Percentiles rank a stretch among this genome's conserved stretches.
Conservation (phyloP, 2,329 filamentous ascomycete genomes). For the Fusarium goolgardi region DNA sequence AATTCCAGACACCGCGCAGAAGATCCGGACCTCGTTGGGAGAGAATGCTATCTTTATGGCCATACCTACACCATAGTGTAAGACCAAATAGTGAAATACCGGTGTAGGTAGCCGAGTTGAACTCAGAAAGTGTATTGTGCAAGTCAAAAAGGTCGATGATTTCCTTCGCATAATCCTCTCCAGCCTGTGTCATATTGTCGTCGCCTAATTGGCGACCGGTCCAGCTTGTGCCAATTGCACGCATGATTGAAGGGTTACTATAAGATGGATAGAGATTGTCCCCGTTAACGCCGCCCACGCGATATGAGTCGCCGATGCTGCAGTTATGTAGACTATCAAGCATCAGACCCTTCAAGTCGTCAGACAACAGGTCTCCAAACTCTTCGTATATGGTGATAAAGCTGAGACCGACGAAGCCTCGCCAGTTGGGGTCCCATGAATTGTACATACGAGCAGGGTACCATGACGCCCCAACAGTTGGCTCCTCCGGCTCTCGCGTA, state of each 20-base stretch:
- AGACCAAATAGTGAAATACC: constrained; percentile 69
- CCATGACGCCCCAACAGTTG: constrained; percentile 20
- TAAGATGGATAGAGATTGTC: constrained; percentile 72
- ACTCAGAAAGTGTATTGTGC: constrained; percentile 67
- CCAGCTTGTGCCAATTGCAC: constrained; percentile 68
- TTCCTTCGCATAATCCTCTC: constrained; percentile 65
- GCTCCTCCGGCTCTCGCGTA: constrained; percentile 18
- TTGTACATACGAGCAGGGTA: constrained; percentile 21
- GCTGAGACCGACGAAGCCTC: constrained; percentile 21
- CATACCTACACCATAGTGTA: constrained; percentile 64
- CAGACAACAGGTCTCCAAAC: constrained; percentile 10
- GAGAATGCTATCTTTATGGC: constrained; percentile 54
- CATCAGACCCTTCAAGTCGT: constrained; percentile 10
- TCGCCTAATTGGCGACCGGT: constrained; percentile 63
- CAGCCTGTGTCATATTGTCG: constrained; percentile 66
- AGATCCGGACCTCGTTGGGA: constrained; percentile 60
- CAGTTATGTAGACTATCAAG: constrained; percentile 20
- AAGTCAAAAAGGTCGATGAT: constrained; percentile 66
- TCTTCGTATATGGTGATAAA: constrained; percentile 32
- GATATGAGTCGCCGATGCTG: constrained; percentile 23
- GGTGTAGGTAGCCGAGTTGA: constrained; percentile 70
- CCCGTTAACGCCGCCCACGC: constrained; percentile 67
- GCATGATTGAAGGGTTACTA: constrained; percentile 69
- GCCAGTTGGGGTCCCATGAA: constrained; percentile 31
- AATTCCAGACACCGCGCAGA: constrained; percentile 63